Percentiles rank a stretch among this genome's conserved stretches.
These are phyloP conservation scores for Coemansia furcata DNA, from an alignment of 192 early-diverging fungal species.

Conservation along the genomic window DNA sequence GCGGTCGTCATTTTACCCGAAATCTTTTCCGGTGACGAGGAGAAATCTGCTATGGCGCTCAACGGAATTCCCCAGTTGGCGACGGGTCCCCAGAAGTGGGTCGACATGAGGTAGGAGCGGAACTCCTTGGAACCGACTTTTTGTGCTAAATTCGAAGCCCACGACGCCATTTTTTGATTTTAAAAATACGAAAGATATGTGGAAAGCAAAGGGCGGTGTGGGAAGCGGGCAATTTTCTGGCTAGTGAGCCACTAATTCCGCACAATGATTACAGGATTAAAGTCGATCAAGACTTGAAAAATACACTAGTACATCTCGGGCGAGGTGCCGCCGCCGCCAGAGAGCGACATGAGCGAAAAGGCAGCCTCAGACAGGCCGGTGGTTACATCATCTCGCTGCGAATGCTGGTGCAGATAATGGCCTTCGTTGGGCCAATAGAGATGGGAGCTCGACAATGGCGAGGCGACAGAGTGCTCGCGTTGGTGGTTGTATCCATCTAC, in stretches of 20 bases:
- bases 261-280: background rate
- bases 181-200: background rate
- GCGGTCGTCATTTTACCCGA: slow-evolving; percentile 93
- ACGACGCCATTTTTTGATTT: slow-evolving; percentile 43
- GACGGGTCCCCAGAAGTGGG: slow-evolving; percentile 55
- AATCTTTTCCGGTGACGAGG: slow-evolving; percentile 88
- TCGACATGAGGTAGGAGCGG: slow-evolving; percentile 68
- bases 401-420: background rate
- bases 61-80: slow-evolving; percentile 95
- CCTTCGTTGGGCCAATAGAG: background rate
- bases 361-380: slow-evolving; percentile 44
- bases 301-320: background rate
- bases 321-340: slow-evolving; percentile 1
- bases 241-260: slow-evolving; percentile 3
- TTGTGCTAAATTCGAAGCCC: slow-evolving; percentile 52
- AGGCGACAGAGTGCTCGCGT: background rate
- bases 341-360: slow-evolving; percentile 52
- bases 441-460: background rate
- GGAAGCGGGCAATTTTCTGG: background rate
- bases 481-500: background rate
- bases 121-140: slow-evolving; percentile 63
- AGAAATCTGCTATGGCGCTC: slow-evolving; percentile 89
- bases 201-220: background rate
- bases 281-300: background rate
- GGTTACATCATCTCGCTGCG: slow-evolving; percentile 2